Percentiles rank a stretch among this genome's conserved stretches.
These are phyloP conservation scores for Irineochytrium annulatum DNA, from an alignment of 192 early-diverging fungal species.

Conservation along the genomic window DNA sequence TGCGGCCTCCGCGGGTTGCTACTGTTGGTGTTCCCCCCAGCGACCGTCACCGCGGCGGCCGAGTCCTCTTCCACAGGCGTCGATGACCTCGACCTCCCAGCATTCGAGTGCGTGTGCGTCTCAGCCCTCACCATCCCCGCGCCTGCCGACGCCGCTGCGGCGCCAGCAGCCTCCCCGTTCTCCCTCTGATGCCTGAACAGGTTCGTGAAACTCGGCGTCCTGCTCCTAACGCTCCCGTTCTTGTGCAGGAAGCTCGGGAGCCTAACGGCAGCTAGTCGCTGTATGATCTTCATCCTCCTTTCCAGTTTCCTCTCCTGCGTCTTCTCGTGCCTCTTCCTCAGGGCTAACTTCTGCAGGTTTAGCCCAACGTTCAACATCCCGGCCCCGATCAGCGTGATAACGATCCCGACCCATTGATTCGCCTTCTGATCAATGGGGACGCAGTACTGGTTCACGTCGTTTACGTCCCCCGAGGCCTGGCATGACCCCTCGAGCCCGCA, in stretches of 20 bases:
- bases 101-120: background rate
- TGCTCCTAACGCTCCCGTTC: no score
- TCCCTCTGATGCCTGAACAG: background rate
- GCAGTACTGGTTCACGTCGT: background rate
- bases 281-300: slow-evolving; percentile 4
- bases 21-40: no score
- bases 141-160: background rate
- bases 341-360: slow-evolving; percentile 75
- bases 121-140: slow-evolving; percentile 4
- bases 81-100: background rate
- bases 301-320: slow-evolving; percentile 23
- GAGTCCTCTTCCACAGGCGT: no score
- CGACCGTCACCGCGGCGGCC: no score
- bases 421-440: background rate
- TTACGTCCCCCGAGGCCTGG: background rate
- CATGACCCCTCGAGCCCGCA: slow-evolving; percentile 2
- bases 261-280: background rate
- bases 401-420: slow-evolving; percentile 66
- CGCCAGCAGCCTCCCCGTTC: background rate
- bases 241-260: background rate
- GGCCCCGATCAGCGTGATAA: slow-evolving; percentile 64
- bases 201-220: background rate
- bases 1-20: background rate
- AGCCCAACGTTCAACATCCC: slow-evolving; percentile 71
- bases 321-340: slow-evolving; percentile 60